These are phyloP conservation scores for Candida fluviatilis DNA, from an alignment of 805 yeast species.

Conservation along the genomic window DNA sequence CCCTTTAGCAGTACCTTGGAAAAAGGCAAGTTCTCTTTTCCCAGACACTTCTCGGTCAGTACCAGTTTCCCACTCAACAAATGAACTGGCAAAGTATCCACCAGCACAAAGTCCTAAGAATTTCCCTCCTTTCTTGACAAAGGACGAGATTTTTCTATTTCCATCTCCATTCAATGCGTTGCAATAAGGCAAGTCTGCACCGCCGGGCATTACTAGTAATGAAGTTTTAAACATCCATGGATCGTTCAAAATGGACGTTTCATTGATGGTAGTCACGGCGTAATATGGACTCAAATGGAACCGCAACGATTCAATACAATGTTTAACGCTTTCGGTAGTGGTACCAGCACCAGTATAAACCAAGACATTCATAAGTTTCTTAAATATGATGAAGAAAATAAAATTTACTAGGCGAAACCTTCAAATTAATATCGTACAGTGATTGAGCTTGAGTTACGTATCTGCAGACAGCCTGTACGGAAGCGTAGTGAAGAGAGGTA, in stretches of 20 bases:
- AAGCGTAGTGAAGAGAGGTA: too few relatives aligned
- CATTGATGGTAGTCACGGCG: slow-evolving; percentile 73
- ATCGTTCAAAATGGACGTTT: slow-evolving; percentile 60
- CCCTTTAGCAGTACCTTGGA: slow-evolving; percentile 82
- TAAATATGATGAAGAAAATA: background rate
- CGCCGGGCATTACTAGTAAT: slow-evolving; percentile 87
- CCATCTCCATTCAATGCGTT: slow-evolving; percentile 67
- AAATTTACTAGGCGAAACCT: too few relatives aligned
- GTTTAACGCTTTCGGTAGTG: slow-evolving; percentile 80
- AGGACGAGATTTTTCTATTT: slow-evolving; percentile 55
- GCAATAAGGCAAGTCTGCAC: slow-evolving; percentile 91
- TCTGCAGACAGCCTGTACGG: too few relatives aligned
- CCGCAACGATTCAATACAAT: slow-evolving; percentile 73
- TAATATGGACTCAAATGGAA: slow-evolving; percentile 78
- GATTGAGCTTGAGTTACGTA: too few relatives aligned
- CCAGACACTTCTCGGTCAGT: slow-evolving; percentile 81
- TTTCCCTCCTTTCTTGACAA: slow-evolving; percentile 74
- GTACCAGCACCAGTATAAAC: slow-evolving; percentile 65
- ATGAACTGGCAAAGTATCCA: slow-evolving; percentile 73
- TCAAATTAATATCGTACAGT: too few relatives aligned
- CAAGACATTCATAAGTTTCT: slow-evolving; percentile 27
- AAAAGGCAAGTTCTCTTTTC: slow-evolving; percentile 73
- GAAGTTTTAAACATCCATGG: slow-evolving; percentile 88
- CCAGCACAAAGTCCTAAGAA: slow-evolving; percentile 94
- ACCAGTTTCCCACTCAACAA: slow-evolving; percentile 84